Conservation (phyloP, 2,329 filamentous ascomycete species). For the Penicillium sp. region DNA sequence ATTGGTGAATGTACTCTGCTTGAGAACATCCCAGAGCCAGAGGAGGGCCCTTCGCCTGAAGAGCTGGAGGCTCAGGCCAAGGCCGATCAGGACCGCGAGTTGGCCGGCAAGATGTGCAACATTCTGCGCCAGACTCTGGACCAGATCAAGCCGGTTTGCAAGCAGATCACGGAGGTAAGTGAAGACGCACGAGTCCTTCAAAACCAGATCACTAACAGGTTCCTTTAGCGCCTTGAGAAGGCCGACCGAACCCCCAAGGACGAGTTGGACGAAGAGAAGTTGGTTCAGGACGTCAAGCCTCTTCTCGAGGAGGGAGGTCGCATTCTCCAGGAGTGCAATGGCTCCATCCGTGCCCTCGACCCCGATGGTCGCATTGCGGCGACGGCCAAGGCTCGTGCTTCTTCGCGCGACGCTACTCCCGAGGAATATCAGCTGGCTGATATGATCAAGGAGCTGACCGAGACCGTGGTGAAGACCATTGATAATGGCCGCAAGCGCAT, state of each 20-base stretch:
- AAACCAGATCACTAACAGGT: conserved; percentile 11
- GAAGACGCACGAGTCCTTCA: conserved; percentile 2
- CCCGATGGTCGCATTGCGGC: conserved; percentile 82
- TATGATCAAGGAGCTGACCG: conserved; percentile 77
- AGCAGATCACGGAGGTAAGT: conserved; percentile 74
- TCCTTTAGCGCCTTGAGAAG: conserved; percentile 66
- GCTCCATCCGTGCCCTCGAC: conserved; percentile 80
- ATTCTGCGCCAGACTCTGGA: conserved; percentile 78
- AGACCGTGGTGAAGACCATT: conserved; percentile 75
- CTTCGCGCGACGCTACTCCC: conserved; percentile 70
- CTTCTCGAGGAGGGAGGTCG: conserved; percentile 79
- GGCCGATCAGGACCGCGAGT: conserved; percentile 66
- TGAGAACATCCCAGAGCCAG: conserved; percentile 52
- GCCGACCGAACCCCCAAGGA: conserved; percentile 79
- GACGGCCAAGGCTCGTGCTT: conserved; percentile 77
- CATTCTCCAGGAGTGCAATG: conserved; percentile 82
- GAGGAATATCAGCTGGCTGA: conserved; percentile 86
- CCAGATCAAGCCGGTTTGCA: conserved; percentile 78
- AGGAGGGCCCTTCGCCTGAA: conserved; percentile 43
- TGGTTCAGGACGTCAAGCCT: conserved; percentile 82
- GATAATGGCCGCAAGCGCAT: conserved; percentile 87
- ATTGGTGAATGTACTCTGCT: conserved; percentile 62
- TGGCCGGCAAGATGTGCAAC: conserved; percentile 70
- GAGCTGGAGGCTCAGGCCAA: conserved; percentile 57
- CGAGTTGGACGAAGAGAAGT: conserved; percentile 83